Base-by-base conservation (phyloP, 345 rosid species). In the Bretschneidera sinensis region DNA sequence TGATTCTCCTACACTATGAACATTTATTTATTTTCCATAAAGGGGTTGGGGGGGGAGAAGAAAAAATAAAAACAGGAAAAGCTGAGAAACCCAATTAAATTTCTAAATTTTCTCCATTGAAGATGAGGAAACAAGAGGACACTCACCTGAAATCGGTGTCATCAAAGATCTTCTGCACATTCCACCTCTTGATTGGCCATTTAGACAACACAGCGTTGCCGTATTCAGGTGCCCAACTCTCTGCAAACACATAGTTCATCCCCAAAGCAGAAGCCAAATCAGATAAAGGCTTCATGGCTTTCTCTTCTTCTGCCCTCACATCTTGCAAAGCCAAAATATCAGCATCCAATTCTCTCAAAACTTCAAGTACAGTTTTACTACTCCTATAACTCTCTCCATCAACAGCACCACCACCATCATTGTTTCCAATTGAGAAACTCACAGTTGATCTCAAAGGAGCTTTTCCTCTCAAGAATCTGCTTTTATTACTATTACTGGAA, bases 161-260 rank as follows among this genome's bases (percentile, higher is more conserved):
- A 69, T 92, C 97, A 70, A 87, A 85, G 75, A 92, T 89, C 61
- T 82, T 89, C 35, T 83, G 96, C 16, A 84, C 88, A 63, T 61
- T 72, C 79, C 78, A 87, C 33, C 58, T 64, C 76, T 81, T 81
- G 55, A 92, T 92, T 52, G 97, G 97, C 96, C 96, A 92, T 71
- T 72, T 84, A 6, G 98, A 92, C 39, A 89, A 73, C 24, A 92
- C 69, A 51, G 98, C 97, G 78, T 92, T 92, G 13, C 98, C 98
- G 66, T 89, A 92, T 72, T 92, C 97, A 22, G 98, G 98, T 48
- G 98, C 98, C 98, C 98, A 92, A 72, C 97, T 89, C 75, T 92
- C 98, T 9, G 98, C 98, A 73, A 89, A 92, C 14, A 80, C 94
- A 59, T 89, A 89, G 24, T 71, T 76, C 98, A 92, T 89, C 48